Conservation (phyloP, 1,284 basidiomycete genomes). For the Boletus nobilissimus region DNA sequence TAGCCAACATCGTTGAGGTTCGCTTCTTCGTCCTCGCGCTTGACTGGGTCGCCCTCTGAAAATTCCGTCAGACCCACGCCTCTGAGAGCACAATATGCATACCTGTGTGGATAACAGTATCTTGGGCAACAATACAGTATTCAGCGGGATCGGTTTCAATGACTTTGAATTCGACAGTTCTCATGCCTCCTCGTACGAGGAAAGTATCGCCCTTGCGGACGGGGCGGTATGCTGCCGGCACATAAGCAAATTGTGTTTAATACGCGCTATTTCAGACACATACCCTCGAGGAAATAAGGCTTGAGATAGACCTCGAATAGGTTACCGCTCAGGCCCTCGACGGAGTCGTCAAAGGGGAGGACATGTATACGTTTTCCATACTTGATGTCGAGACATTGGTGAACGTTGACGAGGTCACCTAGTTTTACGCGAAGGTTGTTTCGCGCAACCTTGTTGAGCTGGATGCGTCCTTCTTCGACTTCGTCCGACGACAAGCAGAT, state of each 20-base stretch:
- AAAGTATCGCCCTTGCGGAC: constrained; percentile 98
- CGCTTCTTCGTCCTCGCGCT: constrained; percentile 98
- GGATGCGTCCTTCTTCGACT: constrained; percentile 97
- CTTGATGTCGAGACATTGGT: constrained; percentile 98
- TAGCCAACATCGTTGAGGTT: constrained; percentile 98
- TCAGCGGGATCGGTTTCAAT: constrained; percentile 95
- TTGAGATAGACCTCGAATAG: constrained; percentile 99
- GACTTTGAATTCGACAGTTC: constrained; percentile 99
- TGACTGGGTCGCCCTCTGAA: constrained; percentile 96
- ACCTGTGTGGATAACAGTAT: constrained; percentile 95
- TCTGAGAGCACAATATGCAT: constrained; percentile 33
- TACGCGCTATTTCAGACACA: constrained; percentile 26
- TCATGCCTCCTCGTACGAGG: constrained; percentile 97
- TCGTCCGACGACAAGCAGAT: constrained; percentile 96
- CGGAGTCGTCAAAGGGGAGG: constrained; percentile 97
- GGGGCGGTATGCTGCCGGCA: constrained; percentile 82
- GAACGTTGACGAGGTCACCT: constrained; percentile 94
- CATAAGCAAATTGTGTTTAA: constrained; percentile 24
- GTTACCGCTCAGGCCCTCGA: constrained; percentile 98
- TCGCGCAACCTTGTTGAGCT: constrained; percentile 99
- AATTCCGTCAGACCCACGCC: constrained; percentile 30
- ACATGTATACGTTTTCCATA: constrained; percentile 99
- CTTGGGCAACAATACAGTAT: constrained; percentile 97
- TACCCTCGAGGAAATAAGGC: constrained; percentile 99
- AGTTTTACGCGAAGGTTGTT: constrained; percentile 99